phyloP scores from a whole-genome alignment of 2,329 filamentous ascomycete species.

The Aspergillus sp. region DNA sequence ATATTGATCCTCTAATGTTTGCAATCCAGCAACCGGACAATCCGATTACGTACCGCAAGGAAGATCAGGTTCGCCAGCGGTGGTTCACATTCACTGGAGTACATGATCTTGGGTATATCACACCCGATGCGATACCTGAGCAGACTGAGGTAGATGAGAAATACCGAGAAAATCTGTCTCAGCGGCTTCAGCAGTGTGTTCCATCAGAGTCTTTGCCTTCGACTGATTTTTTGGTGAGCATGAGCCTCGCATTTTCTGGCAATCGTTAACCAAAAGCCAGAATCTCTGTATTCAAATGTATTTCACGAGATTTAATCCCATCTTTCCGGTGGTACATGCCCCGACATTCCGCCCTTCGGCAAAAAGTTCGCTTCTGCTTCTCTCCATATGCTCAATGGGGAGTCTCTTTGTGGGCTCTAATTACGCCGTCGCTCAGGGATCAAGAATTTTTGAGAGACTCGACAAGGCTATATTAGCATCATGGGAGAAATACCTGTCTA shows the following conservation, averaged over 20 bases:
- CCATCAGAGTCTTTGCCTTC: slow-evolving; percentile 10
- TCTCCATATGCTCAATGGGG: slow-evolving; percentile 19
- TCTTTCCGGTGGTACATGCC: slow-evolving; percentile 17
- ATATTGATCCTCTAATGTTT: background rate
- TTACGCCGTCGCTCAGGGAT: slow-evolving; percentile 10
- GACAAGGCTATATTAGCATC: slow-evolving; percentile 18
- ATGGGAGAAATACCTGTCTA: slow-evolving; percentile 20
- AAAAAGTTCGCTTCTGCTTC: slow-evolving; percentile 14
- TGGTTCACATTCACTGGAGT: slow-evolving; percentile 15
- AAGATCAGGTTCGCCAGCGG: slow-evolving; percentile 8
- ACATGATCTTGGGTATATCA: slow-evolving; percentile 14
- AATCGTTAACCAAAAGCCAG: slow-evolving; percentile 3
- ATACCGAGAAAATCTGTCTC: slow-evolving; percentile 8
- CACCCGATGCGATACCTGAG: slow-evolving; percentile 10
- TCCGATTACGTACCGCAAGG: slow-evolving; percentile 1
- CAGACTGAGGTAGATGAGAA: slow-evolving; percentile 9
- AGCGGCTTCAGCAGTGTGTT: slow-evolving; percentile 9
- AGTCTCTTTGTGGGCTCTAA: slow-evolving; percentile 17
- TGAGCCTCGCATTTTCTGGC: background rate
- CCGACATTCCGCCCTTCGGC: slow-evolving; percentile 15
- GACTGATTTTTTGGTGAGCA: slow-evolving; percentile 10
- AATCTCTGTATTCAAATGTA: slow-evolving; percentile 18
- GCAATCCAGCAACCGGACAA: background rate
- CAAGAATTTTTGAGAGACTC: slow-evolving; percentile 17
- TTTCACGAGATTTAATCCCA: slow-evolving; percentile 14